Evolutionary conservation across 345 rosid genomes (phyloP).

Genomic region (Aquilaria yunnanensis): DNA sequence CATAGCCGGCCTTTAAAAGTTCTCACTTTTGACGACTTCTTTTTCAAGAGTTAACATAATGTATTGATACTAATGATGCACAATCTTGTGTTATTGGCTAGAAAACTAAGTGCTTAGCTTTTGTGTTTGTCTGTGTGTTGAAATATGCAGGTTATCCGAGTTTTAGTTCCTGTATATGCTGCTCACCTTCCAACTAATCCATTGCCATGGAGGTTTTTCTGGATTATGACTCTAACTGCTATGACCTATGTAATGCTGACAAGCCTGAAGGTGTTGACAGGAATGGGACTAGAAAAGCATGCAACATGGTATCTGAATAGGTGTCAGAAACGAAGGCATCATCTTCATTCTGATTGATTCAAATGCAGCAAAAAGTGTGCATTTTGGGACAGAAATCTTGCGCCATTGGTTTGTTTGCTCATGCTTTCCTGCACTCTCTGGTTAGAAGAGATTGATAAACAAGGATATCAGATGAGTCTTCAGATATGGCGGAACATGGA

Average conservation of each 20-base stretch:
- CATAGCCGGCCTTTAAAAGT: too few relatives aligned
- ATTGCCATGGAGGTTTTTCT: conserved; percentile 59
- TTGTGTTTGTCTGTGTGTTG: too few relatives aligned
- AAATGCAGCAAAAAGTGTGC: neutral
- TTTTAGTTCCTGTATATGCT: conserved; percentile 77
- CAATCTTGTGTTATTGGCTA: too few relatives aligned
- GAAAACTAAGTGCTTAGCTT: too few relatives aligned
- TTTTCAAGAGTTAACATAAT: too few relatives aligned
- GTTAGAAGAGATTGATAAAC: too few relatives aligned
- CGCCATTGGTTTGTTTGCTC: too few relatives aligned
- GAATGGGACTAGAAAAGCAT: conserved; percentile 79
- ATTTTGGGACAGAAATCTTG: neutral
- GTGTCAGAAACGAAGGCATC: conserved; percentile 63
- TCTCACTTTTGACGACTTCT: too few relatives aligned
- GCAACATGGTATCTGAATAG: conserved; percentile 82
- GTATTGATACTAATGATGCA: too few relatives aligned
- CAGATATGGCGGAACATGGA: too few relatives aligned
- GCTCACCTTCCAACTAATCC: conserved; percentile 62
- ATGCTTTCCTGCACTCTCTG: too few relatives aligned
- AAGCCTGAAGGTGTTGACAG: conserved; percentile 74
- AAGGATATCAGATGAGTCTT: too few relatives aligned
- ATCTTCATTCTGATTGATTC: conserved; percentile 42
- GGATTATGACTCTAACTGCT: conserved; percentile 50
- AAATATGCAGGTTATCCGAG: conserved; percentile 73
- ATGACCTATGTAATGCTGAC: conserved; percentile 84